phyloP scores from a whole-genome alignment of 768 basidiomycete genomes.

The Agaricus blazei region DNA sequence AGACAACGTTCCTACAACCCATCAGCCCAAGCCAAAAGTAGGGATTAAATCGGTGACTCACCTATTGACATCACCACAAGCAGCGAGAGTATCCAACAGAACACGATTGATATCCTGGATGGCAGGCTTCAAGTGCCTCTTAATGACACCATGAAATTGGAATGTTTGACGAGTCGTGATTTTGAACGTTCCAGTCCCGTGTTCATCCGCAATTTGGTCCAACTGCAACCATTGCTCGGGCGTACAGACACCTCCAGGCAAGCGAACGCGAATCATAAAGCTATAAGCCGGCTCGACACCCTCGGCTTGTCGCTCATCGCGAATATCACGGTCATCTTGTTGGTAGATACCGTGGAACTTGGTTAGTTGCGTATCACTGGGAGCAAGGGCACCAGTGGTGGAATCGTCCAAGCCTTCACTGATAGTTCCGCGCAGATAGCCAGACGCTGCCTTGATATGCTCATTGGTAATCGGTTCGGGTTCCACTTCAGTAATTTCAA shows the following conservation, averaged over 20 bases:
- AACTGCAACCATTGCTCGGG: conserved; percentile 93
- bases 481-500: conserved; percentile 88
- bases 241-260: conserved; percentile 93
- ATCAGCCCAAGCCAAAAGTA: neutral
- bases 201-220: conserved; percentile 95
- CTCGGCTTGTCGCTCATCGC: conserved; percentile 89
- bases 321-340: conserved; percentile 97
- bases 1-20: conserved; percentile 75
- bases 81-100: conserved; percentile 91
- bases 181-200: conserved; percentile 92
- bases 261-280: conserved; percentile 98
- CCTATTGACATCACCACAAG: conserved; percentile 98
- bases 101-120: conserved; percentile 94
- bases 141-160: conserved; percentile 99
- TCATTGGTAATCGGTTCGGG: conserved; percentile 98
- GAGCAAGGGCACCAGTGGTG: conserved; percentile 85
- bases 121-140: conserved; percentile 90
- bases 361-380: conserved; percentile 90
- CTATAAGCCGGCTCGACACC: conserved; percentile 93
- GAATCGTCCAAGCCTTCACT: conserved; percentile 83
- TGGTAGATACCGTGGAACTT: conserved; percentile 98
- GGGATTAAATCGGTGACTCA: conserved; percentile 23
- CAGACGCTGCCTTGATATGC: conserved; percentile 96
- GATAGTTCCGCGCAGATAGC: conserved; percentile 93
- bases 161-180: conserved; percentile 97